A percentile compares a stretch with the other conserved stretches of the same genome.
Evolutionary conservation across 108 stramenopile species (phyloP).

Genomic region (Conticribra guillardii): DNA sequence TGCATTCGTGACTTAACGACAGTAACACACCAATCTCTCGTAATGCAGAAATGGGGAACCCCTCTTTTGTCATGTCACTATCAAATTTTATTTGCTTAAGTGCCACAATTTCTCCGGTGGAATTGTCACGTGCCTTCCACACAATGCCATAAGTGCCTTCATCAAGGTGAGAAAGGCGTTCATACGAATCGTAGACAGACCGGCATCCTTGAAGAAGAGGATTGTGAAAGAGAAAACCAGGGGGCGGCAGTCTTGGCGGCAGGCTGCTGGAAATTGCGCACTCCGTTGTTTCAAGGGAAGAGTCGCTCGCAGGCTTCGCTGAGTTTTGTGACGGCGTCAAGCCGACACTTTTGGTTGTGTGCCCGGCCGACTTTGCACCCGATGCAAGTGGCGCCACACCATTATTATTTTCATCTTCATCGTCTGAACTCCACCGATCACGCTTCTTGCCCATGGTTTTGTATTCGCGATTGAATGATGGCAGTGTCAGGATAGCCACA

Average conservation of each 20-base stretch:
- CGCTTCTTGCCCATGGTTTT: slow-evolving; percentile 24
- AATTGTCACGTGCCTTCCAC: slow-evolving; percentile 88
- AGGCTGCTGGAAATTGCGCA: neutral
- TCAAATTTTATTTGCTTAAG: slow-evolving; percentile 94
- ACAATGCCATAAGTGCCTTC: slow-evolving; percentile 97
- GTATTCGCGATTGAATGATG: too few relatives aligned
- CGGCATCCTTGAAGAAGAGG: slow-evolving; percentile 84
- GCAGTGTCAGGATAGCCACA: too few relatives aligned
- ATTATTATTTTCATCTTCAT: slow-evolving; percentile 38
- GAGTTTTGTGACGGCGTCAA: too few relatives aligned
- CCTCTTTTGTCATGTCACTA: slow-evolving; percentile 70
- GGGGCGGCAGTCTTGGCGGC: neutral
- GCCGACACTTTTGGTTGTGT: neutral
- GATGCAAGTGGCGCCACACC: too few relatives aligned
- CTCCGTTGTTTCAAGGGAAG: neutral
- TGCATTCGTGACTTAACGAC: slow-evolving; percentile 81
- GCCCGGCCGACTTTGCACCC: too few relatives aligned
- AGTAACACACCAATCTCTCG: slow-evolving; percentile 89
- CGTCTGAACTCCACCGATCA: slow-evolving; percentile 54
- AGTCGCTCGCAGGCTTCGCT: neutral
- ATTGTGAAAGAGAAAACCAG: slow-evolving; percentile 60
- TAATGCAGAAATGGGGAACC: slow-evolving; percentile 93
- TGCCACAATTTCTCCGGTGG: slow-evolving; percentile 83
- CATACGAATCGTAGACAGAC: slow-evolving; percentile 88
- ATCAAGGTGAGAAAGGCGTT: slow-evolving; percentile 76